A percentile compares a stretch with the other conserved stretches of the same genome.
Evolutionary conservation across 768 basidiomycete genomes (phyloP).

Genomic region (Calocybe gangraenosa): DNA sequence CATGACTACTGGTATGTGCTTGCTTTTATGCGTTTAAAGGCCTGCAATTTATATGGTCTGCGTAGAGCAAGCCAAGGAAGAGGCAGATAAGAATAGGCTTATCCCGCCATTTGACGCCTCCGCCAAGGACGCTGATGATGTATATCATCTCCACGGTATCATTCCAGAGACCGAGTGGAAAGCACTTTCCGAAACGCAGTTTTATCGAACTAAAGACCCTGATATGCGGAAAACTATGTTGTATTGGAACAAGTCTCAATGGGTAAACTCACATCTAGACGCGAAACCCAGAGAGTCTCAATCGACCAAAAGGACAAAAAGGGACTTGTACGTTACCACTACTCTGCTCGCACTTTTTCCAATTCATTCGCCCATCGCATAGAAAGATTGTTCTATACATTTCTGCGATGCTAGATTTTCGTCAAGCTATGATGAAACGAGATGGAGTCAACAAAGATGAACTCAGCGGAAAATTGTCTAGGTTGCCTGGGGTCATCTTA

Average conservation of each 20-base stretch:
- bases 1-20: slow-evolving; percentile 58
- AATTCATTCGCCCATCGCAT: not conserved
- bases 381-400: slow-evolving; percentile 82
- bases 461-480: slow-evolving; percentile 51
- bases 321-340: slow-evolving; percentile 47
- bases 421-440: slow-evolving; percentile 38
- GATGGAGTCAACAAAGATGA: slow-evolving; percentile 43
- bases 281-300: slow-evolving; percentile 32
- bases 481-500: slow-evolving; percentile 59
- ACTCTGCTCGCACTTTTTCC: slow-evolving; percentile 27
- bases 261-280: slow-evolving; percentile 67
- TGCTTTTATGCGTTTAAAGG: not conserved
- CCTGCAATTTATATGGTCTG: slow-evolving; percentile 4
- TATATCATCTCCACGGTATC: slow-evolving; percentile 71
- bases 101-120: slow-evolving; percentile 71
- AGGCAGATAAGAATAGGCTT: slow-evolving; percentile 59
- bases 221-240: slow-evolving; percentile 52
- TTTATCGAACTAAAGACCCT: slow-evolving; percentile 48
- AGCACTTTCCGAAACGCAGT: slow-evolving; percentile 50
- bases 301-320: slow-evolving; percentile 53
- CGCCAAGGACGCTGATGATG: slow-evolving; percentile 67
- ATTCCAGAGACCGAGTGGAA: slow-evolving; percentile 82
- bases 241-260: slow-evolving; percentile 58
- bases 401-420: slow-evolving; percentile 75
- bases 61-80: slow-evolving; percentile 63